Evolutionary conservation across 345 rosid genomes (phyloP).

Genomic region (Psidium guajava): DNA sequence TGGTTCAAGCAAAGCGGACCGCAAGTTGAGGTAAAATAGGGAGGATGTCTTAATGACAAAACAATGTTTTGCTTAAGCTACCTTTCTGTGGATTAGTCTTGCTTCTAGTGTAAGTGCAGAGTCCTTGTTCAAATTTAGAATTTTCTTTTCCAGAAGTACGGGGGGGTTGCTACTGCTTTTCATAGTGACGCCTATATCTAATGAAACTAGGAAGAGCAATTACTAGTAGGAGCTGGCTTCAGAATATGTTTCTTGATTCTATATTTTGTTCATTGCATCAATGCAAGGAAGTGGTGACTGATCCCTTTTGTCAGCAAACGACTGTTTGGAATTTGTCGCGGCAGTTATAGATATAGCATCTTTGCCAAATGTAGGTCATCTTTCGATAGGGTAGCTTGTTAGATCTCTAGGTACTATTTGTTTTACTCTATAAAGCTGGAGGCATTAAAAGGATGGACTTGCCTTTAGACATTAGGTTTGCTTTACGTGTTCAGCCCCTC

Average conservation of each 20-base stretch:
- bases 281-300: not conserved
- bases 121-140: not conserved
- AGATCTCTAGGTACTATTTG: not conserved
- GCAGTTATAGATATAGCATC: not conserved
- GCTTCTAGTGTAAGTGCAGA: not conserved
- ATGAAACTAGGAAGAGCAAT: not conserved
- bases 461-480: not conserved
- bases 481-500: not conserved
- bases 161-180: not conserved
- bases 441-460: not conserved
- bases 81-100: not conserved
- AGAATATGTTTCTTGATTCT: not conserved
- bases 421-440: not conserved
- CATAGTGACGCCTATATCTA: not conserved
- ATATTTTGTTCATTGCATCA: not conserved
- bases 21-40: slow-evolving; percentile 38
- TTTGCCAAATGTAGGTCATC: not conserved
- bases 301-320: not conserved
- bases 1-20: slow-evolving; percentile 63
- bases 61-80: not conserved
- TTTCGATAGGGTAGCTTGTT: not conserved
- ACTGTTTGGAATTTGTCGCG: not conserved
- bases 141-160: not conserved
- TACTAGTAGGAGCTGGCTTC: not conserved
- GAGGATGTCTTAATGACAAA: not conserved